Evolutionary conservation across 306 rosid species (phyloP).

Genomic region (Cercis canadensis): DNA sequence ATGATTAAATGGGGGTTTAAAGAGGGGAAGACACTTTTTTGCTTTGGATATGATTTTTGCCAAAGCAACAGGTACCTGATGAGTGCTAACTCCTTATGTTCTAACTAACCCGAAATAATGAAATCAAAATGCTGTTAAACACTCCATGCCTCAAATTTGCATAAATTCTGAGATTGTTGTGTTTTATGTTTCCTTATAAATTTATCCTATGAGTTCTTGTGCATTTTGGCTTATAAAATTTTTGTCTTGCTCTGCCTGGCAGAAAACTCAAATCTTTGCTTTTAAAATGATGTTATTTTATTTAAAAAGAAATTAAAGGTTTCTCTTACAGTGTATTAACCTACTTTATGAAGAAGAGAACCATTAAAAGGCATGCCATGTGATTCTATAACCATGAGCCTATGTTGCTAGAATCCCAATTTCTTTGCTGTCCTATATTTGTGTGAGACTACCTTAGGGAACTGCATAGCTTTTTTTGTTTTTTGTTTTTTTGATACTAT

Average conservation of each 20-base stretch:
- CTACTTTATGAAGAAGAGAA: too few species aligned
- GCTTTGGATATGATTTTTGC: slow-evolving; percentile 98
- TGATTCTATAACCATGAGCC: too few species aligned
- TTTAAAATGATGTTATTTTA: neutral
- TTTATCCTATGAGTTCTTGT: too few species aligned
- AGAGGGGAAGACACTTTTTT: slow-evolving; percentile 94
- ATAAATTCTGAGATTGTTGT: neutral
- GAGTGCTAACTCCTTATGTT: slow-evolving; percentile 25
- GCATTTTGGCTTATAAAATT: too few species aligned
- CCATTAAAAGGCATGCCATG: too few species aligned
- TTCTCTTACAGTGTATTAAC: too few species aligned
- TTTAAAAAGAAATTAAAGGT: too few species aligned
- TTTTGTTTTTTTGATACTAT: too few species aligned
- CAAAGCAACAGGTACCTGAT: slow-evolving; percentile 89
- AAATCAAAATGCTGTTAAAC: neutral
- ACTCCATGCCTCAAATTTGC: neutral
- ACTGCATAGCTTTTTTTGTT: too few species aligned
- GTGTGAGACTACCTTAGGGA: too few species aligned
- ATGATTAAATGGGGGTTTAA: slow-evolving; percentile 87
- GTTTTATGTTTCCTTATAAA: neutral
- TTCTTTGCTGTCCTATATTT: too few species aligned
- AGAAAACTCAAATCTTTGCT: neutral
- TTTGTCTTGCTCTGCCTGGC: neutral
- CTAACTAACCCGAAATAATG: slow-evolving; percentile 13
- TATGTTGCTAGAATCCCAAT: too few species aligned